Percentiles rank a stretch among this genome's conserved stretches.
These are phyloP conservation scores for Oldenlandia corymbosa DNA, from an alignment of 257 asterid species.

Conservation along the genomic window DNA sequence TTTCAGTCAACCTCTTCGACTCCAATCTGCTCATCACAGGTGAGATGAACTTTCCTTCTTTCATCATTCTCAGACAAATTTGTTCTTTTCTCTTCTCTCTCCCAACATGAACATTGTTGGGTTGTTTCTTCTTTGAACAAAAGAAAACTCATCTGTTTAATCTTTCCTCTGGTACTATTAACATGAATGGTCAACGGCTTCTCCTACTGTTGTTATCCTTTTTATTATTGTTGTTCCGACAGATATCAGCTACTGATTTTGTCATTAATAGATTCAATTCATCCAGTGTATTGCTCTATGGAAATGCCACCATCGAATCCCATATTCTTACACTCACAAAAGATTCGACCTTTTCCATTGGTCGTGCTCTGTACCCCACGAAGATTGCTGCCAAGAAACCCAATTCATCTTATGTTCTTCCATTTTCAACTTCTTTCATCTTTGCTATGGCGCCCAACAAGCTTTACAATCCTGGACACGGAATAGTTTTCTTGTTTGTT, in stretches of 20 bases:
- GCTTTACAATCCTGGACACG: conserved; percentile 54
- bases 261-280: conserved; percentile 56
- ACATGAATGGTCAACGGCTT: no score
- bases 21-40: no score
- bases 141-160: no score
- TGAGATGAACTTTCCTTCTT: no score
- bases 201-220: no score
- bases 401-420: conserved; percentile 42
- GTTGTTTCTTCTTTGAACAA: no score
- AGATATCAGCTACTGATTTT: conserved; percentile 42
- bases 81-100: no score
- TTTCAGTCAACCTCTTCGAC: no score
- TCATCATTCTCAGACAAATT: no score
- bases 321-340: conserved; percentile 47
- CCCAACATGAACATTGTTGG: no score
- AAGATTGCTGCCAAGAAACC: conserved; percentile 43
- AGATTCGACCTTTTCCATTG: conserved; percentile 40
- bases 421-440: conserved; percentile 68
- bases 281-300: conserved; percentile 43
- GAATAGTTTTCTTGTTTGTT: conserved; percentile 61
- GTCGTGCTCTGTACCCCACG: conserved; percentile 49
- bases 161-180: no score
- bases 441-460: conserved; percentile 71
- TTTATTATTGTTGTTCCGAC: no score
- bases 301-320: conserved; percentile 58